Percentiles rank a stretch among this genome's conserved stretches.
Evolutionary conservation across 352 stramenopile genomes (phyloP).

Genomic region (Phytophthora sojae): DNA sequence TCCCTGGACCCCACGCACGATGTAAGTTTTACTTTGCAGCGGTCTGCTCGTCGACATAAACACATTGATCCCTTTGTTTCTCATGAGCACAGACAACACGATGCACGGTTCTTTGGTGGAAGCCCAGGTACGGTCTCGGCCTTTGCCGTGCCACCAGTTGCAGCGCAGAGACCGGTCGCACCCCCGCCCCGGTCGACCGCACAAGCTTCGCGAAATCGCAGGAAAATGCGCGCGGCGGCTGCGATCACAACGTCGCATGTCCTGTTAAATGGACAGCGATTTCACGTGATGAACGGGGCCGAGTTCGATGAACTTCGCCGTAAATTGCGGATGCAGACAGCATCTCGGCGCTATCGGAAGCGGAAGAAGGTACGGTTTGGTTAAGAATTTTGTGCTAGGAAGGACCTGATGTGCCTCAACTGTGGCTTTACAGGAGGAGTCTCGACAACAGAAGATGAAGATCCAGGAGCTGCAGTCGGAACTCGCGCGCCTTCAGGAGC

Average conservation of each 20-base stretch:
- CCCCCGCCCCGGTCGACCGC: background rate
- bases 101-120: background rate
- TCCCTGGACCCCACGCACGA: too few species aligned
- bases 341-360: conserved; percentile 44
- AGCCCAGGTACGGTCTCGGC: background rate
- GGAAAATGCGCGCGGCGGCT: too few species aligned
- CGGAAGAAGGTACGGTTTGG: conserved; percentile 53
- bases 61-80: too few species aligned
- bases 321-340: conserved; percentile 43
- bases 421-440: conserved; percentile 16
- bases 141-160: too few species aligned
- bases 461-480: conserved; percentile 30
- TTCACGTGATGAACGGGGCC: conserved; percentile 27
- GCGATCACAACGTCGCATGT: too few species aligned
- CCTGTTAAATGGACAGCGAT: conserved; percentile 15
- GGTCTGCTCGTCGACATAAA: too few species aligned
- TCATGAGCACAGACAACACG: too few species aligned
- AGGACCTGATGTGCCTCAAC: too few species aligned
- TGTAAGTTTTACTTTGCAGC: too few species aligned
- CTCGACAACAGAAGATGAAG: conserved; percentile 28
- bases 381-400: too few species aligned
- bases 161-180: background rate
- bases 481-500: conserved; percentile 22
- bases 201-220: too few species aligned
- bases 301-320: conserved; percentile 41